A percentile compares a stretch with the other conserved stretches of the same genome.
Conservation (phyloP, 257 asterid species). For the Craterostigma plantagineum region DNA sequence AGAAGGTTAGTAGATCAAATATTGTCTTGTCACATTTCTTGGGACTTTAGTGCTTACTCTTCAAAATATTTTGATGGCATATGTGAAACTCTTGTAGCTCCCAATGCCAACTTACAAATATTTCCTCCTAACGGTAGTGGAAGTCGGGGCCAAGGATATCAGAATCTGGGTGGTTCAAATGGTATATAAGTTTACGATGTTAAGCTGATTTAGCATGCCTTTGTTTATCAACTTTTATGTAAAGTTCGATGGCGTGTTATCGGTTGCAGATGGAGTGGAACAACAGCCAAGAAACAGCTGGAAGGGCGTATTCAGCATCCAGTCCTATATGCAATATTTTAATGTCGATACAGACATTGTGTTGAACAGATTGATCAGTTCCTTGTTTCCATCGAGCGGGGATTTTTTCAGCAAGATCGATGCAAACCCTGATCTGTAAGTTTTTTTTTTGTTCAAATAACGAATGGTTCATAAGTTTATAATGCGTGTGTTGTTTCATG, state of each 20-base stretch:
- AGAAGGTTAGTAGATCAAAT: constrained; percentile 35
- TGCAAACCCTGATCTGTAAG: constrained; percentile 98
- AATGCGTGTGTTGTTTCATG: too few relatives aligned
- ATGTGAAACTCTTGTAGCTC: constrained; percentile 21
- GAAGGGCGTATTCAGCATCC: constrained; percentile 66
- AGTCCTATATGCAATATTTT: constrained; percentile 79
- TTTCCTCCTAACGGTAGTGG: constrained; percentile 58
- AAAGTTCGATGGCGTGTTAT: background rate
- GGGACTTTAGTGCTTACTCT: constrained; percentile 4
- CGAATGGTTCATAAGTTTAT: too few relatives aligned
- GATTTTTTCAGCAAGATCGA: constrained; percentile 81
- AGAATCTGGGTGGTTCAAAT: constrained; percentile 32
- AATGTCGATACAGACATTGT: constrained; percentile 85
- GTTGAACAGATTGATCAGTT: constrained; percentile 77
- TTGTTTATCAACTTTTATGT: constrained; percentile 3
- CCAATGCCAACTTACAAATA: constrained; percentile 68
- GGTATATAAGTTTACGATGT: constrained; percentile 31
- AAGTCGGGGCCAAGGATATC: constrained; percentile 48
- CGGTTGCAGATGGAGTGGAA: constrained; percentile 46
- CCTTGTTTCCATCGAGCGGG: constrained; percentile 66
- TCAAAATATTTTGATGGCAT: constrained; percentile 1
- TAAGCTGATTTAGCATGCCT: constrained; percentile 2
- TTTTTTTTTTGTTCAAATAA: constrained; percentile 10
- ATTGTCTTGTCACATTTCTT: background rate
- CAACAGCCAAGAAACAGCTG: constrained; percentile 53